phyloP scores from a whole-genome alignment of 129 eudicot species.

The Kitagawia praeruptora region DNA sequence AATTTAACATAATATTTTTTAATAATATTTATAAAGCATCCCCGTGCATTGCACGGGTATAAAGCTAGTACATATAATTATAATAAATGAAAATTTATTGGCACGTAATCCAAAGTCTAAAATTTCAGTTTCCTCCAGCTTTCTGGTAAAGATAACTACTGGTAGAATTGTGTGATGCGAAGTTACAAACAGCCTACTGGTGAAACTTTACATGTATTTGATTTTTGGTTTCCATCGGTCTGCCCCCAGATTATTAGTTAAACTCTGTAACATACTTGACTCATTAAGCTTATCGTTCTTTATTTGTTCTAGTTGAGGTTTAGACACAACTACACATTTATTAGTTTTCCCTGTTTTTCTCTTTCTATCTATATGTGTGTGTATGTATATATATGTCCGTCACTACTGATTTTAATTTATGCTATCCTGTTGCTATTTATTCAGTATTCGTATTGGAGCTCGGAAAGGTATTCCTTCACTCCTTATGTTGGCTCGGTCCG shows the following conservation, averaged over 20 bases:
- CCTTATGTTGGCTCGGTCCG: not conserved
- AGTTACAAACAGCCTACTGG: not conserved
- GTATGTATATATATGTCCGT: not conserved
- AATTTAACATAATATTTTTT: too few species aligned
- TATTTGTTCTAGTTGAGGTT: not conserved
- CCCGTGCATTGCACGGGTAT: too few species aligned
- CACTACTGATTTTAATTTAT: not conserved
- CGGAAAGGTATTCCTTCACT: not conserved
- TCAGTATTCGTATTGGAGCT: not conserved
- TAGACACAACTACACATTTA: not conserved
- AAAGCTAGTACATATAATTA: too few species aligned
- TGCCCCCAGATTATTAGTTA: not conserved
- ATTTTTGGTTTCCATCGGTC: not conserved
- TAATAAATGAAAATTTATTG: too few species aligned
- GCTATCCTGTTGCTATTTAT: not conserved
- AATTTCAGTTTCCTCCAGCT: not conserved
- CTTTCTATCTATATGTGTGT: not conserved
- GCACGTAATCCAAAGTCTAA: too few species aligned
- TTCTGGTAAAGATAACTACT: constrained; percentile 9
- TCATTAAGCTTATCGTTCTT: not conserved
- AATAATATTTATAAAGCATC: too few species aligned
- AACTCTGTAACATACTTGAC: not conserved
- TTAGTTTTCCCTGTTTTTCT: too few species aligned
- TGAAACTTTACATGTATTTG: not conserved
- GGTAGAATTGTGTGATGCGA: not conserved